These are phyloP conservation scores for Cicer pinnatifidum DNA, from an alignment of 306 rosid genomes.

Conservation along the genomic window DNA sequence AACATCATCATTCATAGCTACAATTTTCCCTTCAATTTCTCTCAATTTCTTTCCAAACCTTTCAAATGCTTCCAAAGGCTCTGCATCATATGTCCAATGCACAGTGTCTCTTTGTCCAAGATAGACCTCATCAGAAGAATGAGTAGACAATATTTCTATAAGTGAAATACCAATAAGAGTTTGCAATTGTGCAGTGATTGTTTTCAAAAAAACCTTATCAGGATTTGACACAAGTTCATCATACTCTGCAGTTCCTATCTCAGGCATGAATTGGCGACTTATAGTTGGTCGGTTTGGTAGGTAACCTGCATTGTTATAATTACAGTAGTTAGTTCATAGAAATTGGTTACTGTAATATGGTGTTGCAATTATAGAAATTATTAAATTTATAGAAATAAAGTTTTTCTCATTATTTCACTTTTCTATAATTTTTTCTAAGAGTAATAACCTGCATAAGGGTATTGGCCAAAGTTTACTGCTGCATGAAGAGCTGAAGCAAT, in stretches of 20 bases:
- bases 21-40: slow-evolving; percentile 58
- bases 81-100: slow-evolving; percentile 65
- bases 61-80: slow-evolving; percentile 58
- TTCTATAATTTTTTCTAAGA: no score
- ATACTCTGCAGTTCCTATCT: slow-evolving; percentile 51
- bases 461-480: slow-evolving; percentile 64
- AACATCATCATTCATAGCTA: slow-evolving; percentile 56
- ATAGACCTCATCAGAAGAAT: slow-evolving; percentile 62
- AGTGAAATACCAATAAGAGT: slow-evolving; percentile 54
- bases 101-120: slow-evolving; percentile 61
- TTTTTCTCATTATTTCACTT: no score
- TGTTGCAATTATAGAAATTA: no score
- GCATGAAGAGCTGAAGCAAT: slow-evolving; percentile 68
- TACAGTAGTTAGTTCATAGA: no score
- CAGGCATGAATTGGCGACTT: slow-evolving; percentile 57
- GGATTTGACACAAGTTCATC: slow-evolving; percentile 54
- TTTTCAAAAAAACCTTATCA: slow-evolving; percentile 53
- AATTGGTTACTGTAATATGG: no score
- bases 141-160: slow-evolving; percentile 56
- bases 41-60: slow-evolving; percentile 55
- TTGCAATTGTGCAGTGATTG: slow-evolving; percentile 56
- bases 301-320: slow-evolving; percentile 47
- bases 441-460: slow-evolving; percentile 51
- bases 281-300: slow-evolving; percentile 55
- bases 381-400: no score